Conservation (phyloP, 23 red algal species). For the Agarophyton chilense region DNA sequence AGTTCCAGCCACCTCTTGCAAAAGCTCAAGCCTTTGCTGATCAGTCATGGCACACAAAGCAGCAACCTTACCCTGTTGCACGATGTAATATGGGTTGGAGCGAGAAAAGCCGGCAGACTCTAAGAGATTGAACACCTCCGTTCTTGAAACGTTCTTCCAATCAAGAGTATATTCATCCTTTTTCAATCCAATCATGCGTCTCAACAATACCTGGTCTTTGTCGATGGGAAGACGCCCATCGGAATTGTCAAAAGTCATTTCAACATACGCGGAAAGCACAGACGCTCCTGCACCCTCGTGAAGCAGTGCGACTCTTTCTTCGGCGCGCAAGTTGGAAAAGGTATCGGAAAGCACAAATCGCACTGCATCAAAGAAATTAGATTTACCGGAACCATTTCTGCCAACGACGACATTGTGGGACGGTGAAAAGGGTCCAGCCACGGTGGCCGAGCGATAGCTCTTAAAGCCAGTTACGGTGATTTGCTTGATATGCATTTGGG, state of each 20-base stretch:
- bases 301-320: conserved; percentile 92
- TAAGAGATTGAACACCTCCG: conserved; percentile 92
- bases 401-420: conserved; percentile 96
- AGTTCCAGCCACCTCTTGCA: conserved; percentile 96
- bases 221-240: conserved; percentile 92
- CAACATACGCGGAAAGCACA: conserved; percentile 95
- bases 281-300: conserved; percentile 89
- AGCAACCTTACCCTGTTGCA: conserved; percentile 98
- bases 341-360: conserved; percentile 92
- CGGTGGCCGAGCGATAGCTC: conserved; percentile 87
- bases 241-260: conserved; percentile 95
- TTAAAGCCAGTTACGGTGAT: conserved; percentile 97
- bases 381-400: conserved; percentile 94
- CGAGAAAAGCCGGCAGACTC: conserved; percentile 95
- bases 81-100: conserved; percentile 99
- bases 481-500: conserved; percentile 87
- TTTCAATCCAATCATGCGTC: conserved; percentile 92
- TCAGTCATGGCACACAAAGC: conserved; percentile 93
- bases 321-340: conserved; percentile 77
- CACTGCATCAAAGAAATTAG: conserved; percentile 97
- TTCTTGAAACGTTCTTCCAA: conserved; percentile 82
- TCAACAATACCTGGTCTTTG: conserved; percentile 71
- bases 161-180: conserved; percentile 99
- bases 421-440: conserved; percentile 73
- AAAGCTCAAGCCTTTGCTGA: conserved; percentile 74